Conservation (phyloP, 2,329 filamentous ascomycete species). For the Ramularia endophylla region DNA sequence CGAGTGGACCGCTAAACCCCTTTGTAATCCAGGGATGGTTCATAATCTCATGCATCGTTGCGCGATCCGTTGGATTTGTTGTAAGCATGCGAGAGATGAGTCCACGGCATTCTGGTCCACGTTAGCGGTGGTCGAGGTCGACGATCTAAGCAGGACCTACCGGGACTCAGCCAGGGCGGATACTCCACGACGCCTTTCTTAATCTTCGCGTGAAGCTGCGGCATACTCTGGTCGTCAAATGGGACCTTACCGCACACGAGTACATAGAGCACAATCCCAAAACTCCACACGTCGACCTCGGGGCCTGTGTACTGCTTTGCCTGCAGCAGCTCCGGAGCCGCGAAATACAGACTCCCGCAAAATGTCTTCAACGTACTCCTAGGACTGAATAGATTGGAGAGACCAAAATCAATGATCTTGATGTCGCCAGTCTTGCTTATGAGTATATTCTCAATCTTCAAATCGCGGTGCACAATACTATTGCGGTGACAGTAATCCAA, state of each 20-base stretch:
- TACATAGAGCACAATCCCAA: conserved; percentile 96
- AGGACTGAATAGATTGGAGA: conserved; percentile 93
- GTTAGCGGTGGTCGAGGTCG: conserved; percentile 4
- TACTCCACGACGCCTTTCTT: conserved; percentile 97
- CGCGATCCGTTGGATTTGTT: conserved; percentile 82
- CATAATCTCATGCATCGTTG: conserved; percentile 86
- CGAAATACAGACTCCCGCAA: conserved; percentile 96
- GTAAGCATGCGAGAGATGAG: conserved; percentile 93
- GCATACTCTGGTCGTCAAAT: conserved; percentile 99
- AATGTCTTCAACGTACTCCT: conserved; percentile 86
- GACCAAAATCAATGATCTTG: conserved; percentile 97
- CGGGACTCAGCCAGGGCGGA: conserved; percentile 82
- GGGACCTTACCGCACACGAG: conserved; percentile 96
- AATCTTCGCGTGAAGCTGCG: conserved; percentile 95
- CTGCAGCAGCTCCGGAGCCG: conserved; percentile 88
- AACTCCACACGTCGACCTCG: conserved; percentile 98
- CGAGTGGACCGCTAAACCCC: conserved; percentile 77
- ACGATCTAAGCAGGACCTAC: conserved; percentile 48
- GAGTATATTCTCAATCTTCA: conserved; percentile 99
- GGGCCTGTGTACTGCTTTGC: conserved; percentile 92
- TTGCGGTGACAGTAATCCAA: conserved; percentile 97
- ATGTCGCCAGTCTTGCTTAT: conserved; percentile 99
- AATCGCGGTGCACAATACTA: conserved; percentile 92
- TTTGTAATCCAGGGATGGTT: conserved; percentile 94
- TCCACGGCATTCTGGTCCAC: conserved; percentile 72